These are phyloP conservation scores for Sophora flavescens DNA, from an alignment of 306 rosid genomes.

Conservation along the genomic window DNA sequence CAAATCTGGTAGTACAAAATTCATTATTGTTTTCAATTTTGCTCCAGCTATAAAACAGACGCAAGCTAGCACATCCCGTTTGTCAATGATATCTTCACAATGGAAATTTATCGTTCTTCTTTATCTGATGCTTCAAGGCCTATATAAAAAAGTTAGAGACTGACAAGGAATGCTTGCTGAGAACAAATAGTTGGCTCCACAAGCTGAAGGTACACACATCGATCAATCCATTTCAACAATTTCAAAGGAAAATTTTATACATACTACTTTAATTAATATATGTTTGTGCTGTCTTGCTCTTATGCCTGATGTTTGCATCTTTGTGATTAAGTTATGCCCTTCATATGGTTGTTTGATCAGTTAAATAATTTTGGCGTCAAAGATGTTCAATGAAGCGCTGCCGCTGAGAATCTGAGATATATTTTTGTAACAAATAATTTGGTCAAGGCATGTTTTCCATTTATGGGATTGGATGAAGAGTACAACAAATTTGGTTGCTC, in stretches of 20 bases:
- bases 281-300: background rate
- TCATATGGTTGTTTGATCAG: background rate
- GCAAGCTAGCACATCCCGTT: slow-evolving; percentile 7
- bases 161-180: slow-evolving; percentile 47
- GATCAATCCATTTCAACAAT: background rate
- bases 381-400: background rate
- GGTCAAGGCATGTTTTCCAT: background rate
- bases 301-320: background rate
- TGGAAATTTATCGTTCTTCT: slow-evolving; percentile 22
- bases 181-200: slow-evolving; percentile 48
- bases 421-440: background rate
- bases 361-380: too few relatives aligned
- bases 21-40: background rate
- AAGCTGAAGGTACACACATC: slow-evolving; percentile 57
- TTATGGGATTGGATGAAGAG: background rate
- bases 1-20: background rate
- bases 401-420: slow-evolving; percentile 24
- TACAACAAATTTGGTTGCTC: background rate
- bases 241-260: background rate
- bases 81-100: background rate
- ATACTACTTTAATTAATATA: too few relatives aligned
- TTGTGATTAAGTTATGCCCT: background rate
- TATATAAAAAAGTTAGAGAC: slow-evolving; percentile 56
- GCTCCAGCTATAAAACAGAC: background rate
- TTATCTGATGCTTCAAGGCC: slow-evolving; percentile 55